These are phyloP conservation scores for Perkinsus marinus DNA, from an alignment of 169 alveolate genomes.

Conservation along the genomic window DNA sequence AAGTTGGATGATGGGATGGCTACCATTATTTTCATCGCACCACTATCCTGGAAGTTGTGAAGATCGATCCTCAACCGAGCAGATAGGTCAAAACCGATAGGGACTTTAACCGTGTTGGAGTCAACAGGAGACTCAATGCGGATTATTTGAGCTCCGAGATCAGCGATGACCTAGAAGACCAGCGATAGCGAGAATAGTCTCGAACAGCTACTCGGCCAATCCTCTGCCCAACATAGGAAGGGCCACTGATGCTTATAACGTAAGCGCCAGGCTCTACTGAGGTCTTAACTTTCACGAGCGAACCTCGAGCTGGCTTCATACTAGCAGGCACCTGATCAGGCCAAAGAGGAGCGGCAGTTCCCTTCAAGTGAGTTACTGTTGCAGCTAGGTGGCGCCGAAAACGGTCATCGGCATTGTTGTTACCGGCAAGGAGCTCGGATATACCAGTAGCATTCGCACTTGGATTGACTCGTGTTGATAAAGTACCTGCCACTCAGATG, in stretches of 20 bases:
- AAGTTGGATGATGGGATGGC: too few species aligned
- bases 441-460: not conserved
- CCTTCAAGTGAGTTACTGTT: not conserved
- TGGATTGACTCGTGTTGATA: not conserved
- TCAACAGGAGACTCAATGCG: not conserved
- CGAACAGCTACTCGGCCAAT: not conserved
- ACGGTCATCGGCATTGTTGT: too few species aligned
- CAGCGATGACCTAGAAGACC: not conserved
- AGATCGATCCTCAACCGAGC: not conserved
- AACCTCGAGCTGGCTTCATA: not conserved
- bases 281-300: not conserved
- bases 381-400: not conserved
- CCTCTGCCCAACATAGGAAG: not conserved
- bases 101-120: not conserved
- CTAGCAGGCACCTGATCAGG: not conserved
- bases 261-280: not conserved
- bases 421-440: too few species aligned
- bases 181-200: not conserved
- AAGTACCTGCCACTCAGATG: not conserved
- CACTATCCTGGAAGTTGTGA: not conserved
- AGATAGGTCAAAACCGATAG: not conserved
- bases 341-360: too few species aligned
- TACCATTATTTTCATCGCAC: not conserved
- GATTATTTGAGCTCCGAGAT: not conserved
- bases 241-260: not conserved